phyloP scores from a whole-genome alignment of 2,329 filamentous ascomycete genomes.

The Calonectria henricotiae region DNA sequence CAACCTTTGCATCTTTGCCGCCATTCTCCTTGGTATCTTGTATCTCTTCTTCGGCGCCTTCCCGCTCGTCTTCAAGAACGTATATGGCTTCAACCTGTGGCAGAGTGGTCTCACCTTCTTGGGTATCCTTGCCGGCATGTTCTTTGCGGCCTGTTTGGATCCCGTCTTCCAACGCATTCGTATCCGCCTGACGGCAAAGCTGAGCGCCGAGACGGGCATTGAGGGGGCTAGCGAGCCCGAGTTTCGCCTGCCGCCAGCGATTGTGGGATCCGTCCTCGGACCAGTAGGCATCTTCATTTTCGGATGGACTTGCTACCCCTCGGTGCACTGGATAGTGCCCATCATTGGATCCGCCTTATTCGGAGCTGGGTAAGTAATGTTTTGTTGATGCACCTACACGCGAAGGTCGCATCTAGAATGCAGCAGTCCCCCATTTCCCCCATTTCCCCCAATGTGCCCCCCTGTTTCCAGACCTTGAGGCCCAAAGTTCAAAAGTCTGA shows the following conservation, averaged over 20 bases:
- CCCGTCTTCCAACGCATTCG: constrained; percentile 79
- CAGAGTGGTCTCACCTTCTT: constrained; percentile 87
- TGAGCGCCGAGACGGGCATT: constrained; percentile 68
- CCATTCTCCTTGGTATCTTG: constrained; percentile 87
- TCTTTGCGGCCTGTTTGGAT: constrained; percentile 74
- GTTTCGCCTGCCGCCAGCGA: constrained; percentile 84
- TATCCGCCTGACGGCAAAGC: constrained; percentile 69
- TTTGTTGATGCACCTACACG: constrained; percentile 20
- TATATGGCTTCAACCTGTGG: constrained; percentile 84
- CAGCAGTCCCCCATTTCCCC: neutral
- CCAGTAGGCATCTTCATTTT: constrained; percentile 91
- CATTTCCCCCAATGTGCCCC: neutral
- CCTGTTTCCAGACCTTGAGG: constrained; percentile 2
- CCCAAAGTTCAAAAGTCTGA: neutral
- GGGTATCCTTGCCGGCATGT: constrained; percentile 79
- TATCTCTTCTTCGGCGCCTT: constrained; percentile 96
- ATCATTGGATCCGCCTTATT: constrained; percentile 83
- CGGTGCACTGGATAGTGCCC: constrained; percentile 83
- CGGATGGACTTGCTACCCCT: constrained; percentile 85
- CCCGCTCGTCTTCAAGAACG: constrained; percentile 81
- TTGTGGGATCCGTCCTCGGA: constrained; percentile 83
- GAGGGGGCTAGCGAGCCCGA: constrained; percentile 83
- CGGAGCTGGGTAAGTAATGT: constrained; percentile 75
- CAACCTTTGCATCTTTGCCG: constrained; percentile 85
- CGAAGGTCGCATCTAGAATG: constrained; percentile 28